Percentiles rank a stretch among this genome's conserved stretches.
These are phyloP conservation scores for Colletotrichum tanaceti DNA, from an alignment of 2,329 filamentous ascomycete species.

Conservation along the genomic window DNA sequence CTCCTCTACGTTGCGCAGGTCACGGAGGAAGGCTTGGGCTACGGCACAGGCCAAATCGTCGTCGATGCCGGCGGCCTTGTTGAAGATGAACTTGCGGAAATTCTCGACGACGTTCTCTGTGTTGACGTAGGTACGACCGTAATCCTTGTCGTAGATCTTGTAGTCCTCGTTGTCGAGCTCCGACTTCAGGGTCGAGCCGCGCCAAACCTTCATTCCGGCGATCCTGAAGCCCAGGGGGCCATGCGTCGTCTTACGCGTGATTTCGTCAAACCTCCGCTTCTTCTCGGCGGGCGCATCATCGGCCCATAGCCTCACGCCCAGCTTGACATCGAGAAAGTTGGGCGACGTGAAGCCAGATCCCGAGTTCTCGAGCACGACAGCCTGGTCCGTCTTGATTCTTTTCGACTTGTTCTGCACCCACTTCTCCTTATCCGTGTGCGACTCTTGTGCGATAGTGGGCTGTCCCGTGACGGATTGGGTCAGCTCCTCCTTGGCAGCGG, in stretches of 20 bases:
- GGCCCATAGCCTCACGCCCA: constrained; percentile 88
- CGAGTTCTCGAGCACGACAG: constrained; percentile 87
- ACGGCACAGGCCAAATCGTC: constrained; percentile 67
- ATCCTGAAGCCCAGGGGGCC: constrained; percentile 71
- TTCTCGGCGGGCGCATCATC: constrained; percentile 73
- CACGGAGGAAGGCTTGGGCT: constrained; percentile 63
- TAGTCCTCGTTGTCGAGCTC: constrained; percentile 67
- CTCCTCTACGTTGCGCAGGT: constrained; percentile 64
- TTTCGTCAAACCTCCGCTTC: constrained; percentile 69
- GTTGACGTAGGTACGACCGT: constrained; percentile 65
- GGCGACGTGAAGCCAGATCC: constrained; percentile 83
- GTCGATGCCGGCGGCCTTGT: constrained; percentile 67
- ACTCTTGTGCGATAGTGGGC: constrained; percentile 43
- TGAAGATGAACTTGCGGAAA: constrained; percentile 69
- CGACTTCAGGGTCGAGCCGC: constrained; percentile 63
- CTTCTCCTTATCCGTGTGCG: constrained; percentile 43
- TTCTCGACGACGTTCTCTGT: constrained; percentile 65
- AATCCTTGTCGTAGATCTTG: constrained; percentile 72
- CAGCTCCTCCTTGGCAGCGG: constrained; percentile 51
- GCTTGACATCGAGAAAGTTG: constrained; percentile 93
- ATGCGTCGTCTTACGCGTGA: constrained; percentile 69
- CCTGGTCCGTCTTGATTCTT: constrained; percentile 79
- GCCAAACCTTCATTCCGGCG: constrained; percentile 73
- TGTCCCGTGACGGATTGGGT: constrained; percentile 49
- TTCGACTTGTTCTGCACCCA: constrained; percentile 64